Conservation (phyloP, 1,284 basidiomycete genomes). For the Cutaneotrichosporon sp. region DNA sequence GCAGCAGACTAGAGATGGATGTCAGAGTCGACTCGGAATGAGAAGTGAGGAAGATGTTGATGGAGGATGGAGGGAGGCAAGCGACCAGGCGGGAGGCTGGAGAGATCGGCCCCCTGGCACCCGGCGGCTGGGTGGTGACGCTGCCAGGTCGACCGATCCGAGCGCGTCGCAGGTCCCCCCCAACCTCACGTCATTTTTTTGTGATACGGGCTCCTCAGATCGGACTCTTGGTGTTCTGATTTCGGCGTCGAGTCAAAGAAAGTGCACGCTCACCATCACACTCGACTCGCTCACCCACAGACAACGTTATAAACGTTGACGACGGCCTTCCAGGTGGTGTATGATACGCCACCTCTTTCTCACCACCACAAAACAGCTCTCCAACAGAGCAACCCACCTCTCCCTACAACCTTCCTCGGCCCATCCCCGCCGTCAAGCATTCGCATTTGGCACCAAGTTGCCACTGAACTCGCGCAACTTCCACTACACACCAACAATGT, state of each 20-base stretch:
- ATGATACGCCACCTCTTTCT: conserved; percentile 22
- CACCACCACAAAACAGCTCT: conserved; percentile 22
- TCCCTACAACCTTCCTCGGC: neutral
- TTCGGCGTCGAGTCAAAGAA: conserved; percentile 7
- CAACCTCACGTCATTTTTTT: conserved; percentile 6
- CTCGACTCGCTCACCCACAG: neutral
- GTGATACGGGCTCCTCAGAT: neutral
- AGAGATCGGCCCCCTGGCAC: neutral
- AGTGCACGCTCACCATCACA: conserved; percentile 7
- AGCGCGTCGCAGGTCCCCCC: neutral
- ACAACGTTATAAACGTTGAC: neutral
- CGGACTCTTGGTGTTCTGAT: too few species aligned
- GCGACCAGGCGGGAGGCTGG: too few species aligned
- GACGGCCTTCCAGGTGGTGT: conserved; percentile 15
- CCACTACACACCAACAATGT: conserved; percentile 22
- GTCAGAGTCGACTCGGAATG: neutral
- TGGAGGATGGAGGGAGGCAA: neutral
- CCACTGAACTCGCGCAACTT: conserved; percentile 8
- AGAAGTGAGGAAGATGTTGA: neutral
- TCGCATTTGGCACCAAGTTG: neutral
- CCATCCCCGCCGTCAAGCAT: conserved; percentile 1
- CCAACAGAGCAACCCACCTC: conserved; percentile 1
- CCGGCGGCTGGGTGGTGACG: neutral
- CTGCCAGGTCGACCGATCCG: neutral
- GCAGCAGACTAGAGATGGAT: neutral